Percentiles rank a stretch among this genome's conserved stretches.
Evolutionary conservation across 352 stramenopile species (phyloP).

Genomic region (Pythium folliculosum): DNA sequence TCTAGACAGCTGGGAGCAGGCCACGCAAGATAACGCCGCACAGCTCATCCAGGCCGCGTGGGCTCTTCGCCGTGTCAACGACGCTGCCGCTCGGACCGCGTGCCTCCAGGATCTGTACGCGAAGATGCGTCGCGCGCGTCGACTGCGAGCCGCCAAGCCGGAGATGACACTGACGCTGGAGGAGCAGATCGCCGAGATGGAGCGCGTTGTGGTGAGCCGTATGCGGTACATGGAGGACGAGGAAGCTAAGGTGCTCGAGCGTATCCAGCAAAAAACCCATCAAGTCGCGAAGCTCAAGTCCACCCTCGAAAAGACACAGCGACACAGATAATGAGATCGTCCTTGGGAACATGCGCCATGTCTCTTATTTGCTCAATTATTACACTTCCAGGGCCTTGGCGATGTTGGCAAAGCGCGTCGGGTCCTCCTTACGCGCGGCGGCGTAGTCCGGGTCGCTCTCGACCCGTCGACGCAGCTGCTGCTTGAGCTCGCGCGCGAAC

Average conservation of each 20-base stretch:
- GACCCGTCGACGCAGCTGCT: constrained; percentile 53
- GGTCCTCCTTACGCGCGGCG: constrained; percentile 28
- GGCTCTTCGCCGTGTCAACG: constrained; percentile 4
- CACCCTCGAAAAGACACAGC: background rate
- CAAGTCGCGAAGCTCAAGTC: constrained; percentile 19
- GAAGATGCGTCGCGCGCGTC: constrained; percentile 32
- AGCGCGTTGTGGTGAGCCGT: constrained; percentile 34
- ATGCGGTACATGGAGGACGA: constrained; percentile 42
- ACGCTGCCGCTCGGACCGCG: background rate
- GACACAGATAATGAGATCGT: background rate
- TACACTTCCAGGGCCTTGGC: constrained; percentile 44
- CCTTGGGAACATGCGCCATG: background rate
- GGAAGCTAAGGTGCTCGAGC: constrained; percentile 36
- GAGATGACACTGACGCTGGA: constrained; percentile 40
- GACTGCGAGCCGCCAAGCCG: constrained; percentile 37
- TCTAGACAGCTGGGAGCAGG: constrained; percentile 53
- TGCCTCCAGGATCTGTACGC: constrained; percentile 29
- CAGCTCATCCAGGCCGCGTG: constrained; percentile 53
- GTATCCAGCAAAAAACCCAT: constrained; percentile 45
- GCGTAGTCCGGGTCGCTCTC: constrained; percentile 59
- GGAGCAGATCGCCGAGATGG: constrained; percentile 51
- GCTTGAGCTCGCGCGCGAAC: constrained; percentile 67
- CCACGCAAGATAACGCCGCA: constrained; percentile 42
- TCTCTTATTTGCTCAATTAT: background rate
- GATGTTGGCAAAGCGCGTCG: constrained; percentile 58